Evolutionary conservation across 2,329 filamentous ascomycete genomes (phyloP).

Genomic region (Cercospora sojina): DNA sequence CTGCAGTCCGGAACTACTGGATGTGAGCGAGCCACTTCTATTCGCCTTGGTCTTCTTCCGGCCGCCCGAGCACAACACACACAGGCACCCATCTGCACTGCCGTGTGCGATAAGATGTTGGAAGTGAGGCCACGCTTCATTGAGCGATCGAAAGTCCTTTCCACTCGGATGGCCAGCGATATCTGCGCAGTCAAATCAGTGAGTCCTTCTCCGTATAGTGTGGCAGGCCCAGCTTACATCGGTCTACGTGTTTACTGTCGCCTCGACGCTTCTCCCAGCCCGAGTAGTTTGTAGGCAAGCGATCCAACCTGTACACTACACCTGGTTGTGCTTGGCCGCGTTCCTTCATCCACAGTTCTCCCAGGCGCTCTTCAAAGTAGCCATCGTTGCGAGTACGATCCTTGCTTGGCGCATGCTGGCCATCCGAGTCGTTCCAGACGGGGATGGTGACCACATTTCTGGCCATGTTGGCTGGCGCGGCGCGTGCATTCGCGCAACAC

Average conservation of each 20-base stretch:
- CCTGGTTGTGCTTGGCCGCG: constrained; percentile 13
- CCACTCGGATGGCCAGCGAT: constrained; percentile 58
- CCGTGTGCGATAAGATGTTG: constrained; percentile 53
- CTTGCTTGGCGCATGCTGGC: constrained; percentile 10
- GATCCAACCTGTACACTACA: constrained; percentile 50
- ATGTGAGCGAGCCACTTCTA: constrained; percentile 13
- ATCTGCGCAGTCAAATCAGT: constrained; percentile 26
- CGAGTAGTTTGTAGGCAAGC: constrained; percentile 55
- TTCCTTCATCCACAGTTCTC: constrained; percentile 32
- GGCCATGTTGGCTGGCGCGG: constrained; percentile 2
- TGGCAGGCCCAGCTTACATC: constrained; percentile 35
- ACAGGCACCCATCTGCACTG: constrained; percentile 48
- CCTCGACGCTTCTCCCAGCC: constrained; percentile 46
- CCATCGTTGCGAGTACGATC: constrained; percentile 28
- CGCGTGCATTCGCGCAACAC: not conserved
- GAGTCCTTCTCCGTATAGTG: not conserved
- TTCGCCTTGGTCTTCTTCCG: constrained; percentile 16
- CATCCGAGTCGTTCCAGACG: constrained; percentile 21
- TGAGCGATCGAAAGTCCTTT: constrained; percentile 53
- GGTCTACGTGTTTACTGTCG: constrained; percentile 46
- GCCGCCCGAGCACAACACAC: constrained; percentile 47
- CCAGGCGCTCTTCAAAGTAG: constrained; percentile 32
- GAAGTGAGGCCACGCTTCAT: constrained; percentile 59
- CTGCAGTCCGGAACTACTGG: constrained; percentile 21
- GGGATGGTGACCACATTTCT: constrained; percentile 10